Conservation (phyloP, 2,329 filamentous ascomycete genomes). For the Metarhizium brunneum region DNA sequence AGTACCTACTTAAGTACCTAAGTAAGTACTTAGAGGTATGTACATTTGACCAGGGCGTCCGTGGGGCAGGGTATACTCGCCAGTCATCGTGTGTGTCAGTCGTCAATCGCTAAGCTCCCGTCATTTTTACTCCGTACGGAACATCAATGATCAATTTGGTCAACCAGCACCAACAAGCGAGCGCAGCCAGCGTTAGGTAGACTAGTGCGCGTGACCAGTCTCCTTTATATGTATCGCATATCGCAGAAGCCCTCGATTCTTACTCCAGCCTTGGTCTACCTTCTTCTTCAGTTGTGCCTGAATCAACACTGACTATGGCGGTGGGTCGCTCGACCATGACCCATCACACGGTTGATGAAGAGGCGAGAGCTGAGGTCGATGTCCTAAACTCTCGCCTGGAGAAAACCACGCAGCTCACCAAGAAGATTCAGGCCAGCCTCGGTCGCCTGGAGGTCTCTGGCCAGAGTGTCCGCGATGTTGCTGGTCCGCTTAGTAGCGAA, state of each 20-base stretch:
- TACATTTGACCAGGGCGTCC: too few relatives aligned
- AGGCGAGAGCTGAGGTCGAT: slow-evolving; percentile 60
- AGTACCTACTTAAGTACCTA: too few relatives aligned
- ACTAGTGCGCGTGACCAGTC: too few relatives aligned
- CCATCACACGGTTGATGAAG: slow-evolving; percentile 50
- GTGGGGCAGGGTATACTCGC: too few relatives aligned
- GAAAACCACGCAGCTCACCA: slow-evolving; percentile 87
- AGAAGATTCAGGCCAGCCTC: slow-evolving; percentile 88
- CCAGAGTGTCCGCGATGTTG: slow-evolving; percentile 83
- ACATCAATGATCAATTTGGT: too few relatives aligned
- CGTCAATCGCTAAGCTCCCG: too few relatives aligned
- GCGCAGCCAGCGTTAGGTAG: too few relatives aligned
- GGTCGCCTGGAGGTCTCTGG: slow-evolving; percentile 78
- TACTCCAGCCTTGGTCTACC: neutral
- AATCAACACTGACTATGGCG: slow-evolving; percentile 30
- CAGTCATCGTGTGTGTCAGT: too few relatives aligned
- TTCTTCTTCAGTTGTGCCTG: neutral
- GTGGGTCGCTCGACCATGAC: slow-evolving; percentile 37
- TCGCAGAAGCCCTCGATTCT: neutral
- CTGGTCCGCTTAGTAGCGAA: slow-evolving; percentile 85
- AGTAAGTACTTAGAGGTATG: too few relatives aligned
- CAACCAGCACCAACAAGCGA: too few relatives aligned
- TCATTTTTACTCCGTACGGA: too few relatives aligned
- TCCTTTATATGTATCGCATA: too few relatives aligned
- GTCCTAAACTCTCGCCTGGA: slow-evolving; percentile 67